Conservation (phyloP, 179 eudicot species). For the Beta lomatogona region DNA sequence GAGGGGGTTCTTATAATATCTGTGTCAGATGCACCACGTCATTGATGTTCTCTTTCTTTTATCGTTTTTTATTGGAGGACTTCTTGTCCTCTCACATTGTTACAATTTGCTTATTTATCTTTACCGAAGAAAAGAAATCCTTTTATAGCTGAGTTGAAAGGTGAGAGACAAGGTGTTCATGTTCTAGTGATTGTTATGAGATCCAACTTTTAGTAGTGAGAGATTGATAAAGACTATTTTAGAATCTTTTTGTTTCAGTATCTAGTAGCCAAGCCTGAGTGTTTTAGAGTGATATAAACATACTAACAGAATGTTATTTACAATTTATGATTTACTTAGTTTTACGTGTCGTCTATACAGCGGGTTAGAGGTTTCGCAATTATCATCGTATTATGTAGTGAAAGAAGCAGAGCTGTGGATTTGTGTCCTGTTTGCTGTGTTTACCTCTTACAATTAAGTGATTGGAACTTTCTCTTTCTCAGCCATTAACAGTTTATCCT, state of each 20-base stretch:
- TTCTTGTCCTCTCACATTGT: too few species aligned
- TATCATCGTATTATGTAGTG: background rate
- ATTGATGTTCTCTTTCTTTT: too few species aligned
- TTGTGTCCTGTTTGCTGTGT: background rate
- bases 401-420: background rate
- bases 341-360: background rate
- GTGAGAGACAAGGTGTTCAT: too few species aligned
- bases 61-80: too few species aligned
- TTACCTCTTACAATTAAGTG: background rate
- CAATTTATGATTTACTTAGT: background rate
- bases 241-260: background rate
- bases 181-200: background rate
- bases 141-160: too few species aligned
- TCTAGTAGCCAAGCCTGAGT: background rate
- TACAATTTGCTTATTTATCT: too few species aligned
- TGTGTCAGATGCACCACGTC: too few species aligned
- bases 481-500: background rate
- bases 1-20: too few species aligned
- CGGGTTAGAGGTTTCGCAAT: background rate
- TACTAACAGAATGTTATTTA: background rate
- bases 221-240: background rate
- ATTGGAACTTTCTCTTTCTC: background rate
- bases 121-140: too few species aligned
- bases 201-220: background rate
- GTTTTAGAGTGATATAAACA: background rate